A percentile compares a stretch with the other conserved stretches of the same genome.
These are phyloP conservation scores for Pyrrhoderma lamaoense DNA, from an alignment of 1,284 basidiomycete genomes.

Conservation along the genomic window DNA sequence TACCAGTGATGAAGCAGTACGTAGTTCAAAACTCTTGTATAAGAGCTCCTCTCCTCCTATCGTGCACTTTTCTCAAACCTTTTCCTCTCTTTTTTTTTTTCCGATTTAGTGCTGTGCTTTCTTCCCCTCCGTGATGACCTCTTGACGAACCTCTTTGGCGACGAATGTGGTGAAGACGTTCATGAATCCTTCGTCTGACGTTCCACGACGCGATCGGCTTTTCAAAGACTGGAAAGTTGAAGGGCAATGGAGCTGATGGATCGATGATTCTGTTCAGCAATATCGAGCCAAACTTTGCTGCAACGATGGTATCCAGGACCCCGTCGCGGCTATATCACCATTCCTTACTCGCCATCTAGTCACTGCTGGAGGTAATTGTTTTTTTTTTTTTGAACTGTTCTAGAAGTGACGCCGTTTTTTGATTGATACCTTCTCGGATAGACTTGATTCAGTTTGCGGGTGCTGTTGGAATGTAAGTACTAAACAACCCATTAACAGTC, in stretches of 20 bases:
- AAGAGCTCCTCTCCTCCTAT: no score
- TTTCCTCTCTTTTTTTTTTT: background rate
- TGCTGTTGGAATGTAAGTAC: conserved; percentile 23
- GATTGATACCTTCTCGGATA: background rate
- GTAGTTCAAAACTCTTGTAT: background rate
- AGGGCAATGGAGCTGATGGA: conserved; percentile 18
- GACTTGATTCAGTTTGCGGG: conserved; percentile 29
- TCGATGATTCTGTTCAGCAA: conserved; percentile 19
- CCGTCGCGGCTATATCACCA: conserved; percentile 23
- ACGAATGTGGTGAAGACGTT: conserved; percentile 20
- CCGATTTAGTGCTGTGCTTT: conserved; percentile 21
- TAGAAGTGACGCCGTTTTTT: no score
- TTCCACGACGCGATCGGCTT: conserved; percentile 26
- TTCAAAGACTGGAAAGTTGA: conserved; percentile 13
- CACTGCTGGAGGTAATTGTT: conserved; percentile 17
- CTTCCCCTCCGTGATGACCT: conserved; percentile 22
- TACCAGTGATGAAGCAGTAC: conserved; percentile 16
- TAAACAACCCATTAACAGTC: no score
- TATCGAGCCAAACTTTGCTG: conserved; percentile 18
- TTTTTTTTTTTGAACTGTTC: background rate
- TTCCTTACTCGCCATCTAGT: conserved; percentile 24
- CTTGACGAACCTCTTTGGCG: conserved; percentile 19
- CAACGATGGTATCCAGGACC: conserved; percentile 27
- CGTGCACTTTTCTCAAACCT: background rate
- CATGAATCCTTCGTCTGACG: conserved; percentile 22